Base-by-base conservation (phyloP, 1,284 basidiomycete genomes). In the Vanrija sp. region DNA sequence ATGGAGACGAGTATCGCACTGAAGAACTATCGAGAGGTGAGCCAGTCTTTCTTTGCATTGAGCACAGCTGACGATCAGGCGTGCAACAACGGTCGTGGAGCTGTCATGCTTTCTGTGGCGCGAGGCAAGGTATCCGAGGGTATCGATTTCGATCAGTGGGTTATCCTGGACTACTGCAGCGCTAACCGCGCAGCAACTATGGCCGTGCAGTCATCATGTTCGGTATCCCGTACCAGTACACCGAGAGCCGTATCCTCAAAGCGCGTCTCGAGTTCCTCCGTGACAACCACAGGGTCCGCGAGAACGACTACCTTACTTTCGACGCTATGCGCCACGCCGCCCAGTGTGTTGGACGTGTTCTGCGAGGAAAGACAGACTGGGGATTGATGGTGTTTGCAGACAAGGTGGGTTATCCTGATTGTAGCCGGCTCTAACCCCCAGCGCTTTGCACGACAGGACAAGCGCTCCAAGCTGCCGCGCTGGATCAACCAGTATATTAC, bases 401-500 rank as follows among this genome's bases (percentile, higher is more conserved):
- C 78, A 97, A 94, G 84, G 92, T 91, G 52, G 46, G 81, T 71
- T 7, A 8, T 1, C 63, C 53, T 52, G 19, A 16, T 1, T 16
- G 5, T 6, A 18, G 21, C 38, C 38, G 6, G 0, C 9, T 18
- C 29, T 58, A 38, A 58, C 62, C n/a, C 28, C 8, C 69, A 97
- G 93, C 88, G 96, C 10, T 99, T 98, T 73, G 95, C 95, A 10
- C 84, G 94, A 53, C 88, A 91, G 25, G 96, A 98, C 75, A 99
- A 99, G 79, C 85, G 96, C 23, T 87, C 91, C 46, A 98, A 98
- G 82, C 80, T 99, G 63, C 96, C 96, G 2, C 87, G 91, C 51
- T 99, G 96, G 96, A 98, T 99, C 68, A 98, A 98, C 73, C 93
- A 96, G 74, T 97, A 98, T 72, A 98, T 99, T 71, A 95, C 91